Conservation (phyloP, 2,329 filamentous ascomycete genomes). For the Tolypocladium album region DNA sequence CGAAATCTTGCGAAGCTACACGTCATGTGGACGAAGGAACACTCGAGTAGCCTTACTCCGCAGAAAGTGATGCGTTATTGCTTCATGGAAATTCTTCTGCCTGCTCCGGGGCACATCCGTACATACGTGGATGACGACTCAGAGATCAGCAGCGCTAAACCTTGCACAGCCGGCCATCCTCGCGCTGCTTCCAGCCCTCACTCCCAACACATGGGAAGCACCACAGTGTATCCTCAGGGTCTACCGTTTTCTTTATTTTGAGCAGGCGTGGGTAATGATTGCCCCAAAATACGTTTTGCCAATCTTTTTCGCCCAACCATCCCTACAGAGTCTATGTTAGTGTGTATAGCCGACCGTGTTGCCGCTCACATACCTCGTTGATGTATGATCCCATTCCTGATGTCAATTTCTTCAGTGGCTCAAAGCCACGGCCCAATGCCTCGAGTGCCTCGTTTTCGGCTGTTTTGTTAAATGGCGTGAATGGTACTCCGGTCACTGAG, state of each 20-base stretch:
- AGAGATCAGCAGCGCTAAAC: background rate
- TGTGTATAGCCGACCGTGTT: background rate
- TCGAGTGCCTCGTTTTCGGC: conserved; percentile 14
- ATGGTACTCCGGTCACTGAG: conserved; percentile 15
- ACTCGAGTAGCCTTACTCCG: too few species aligned
- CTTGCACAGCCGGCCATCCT: conserved; percentile 14
- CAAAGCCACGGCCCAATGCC: conserved; percentile 13
- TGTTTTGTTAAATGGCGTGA: conserved; percentile 20
- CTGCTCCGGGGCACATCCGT: too few species aligned
- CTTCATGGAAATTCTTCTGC: too few species aligned
- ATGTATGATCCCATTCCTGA: conserved; percentile 32
- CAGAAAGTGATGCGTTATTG: too few species aligned
- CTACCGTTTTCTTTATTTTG: conserved; percentile 32
- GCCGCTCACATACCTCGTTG: conserved; percentile 26
- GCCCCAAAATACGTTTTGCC: conserved; percentile 31
- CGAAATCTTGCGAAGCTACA: too few species aligned
- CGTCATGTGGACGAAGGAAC: too few species aligned
- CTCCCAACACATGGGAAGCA: conserved; percentile 36
- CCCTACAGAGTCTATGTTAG: conserved; percentile 12
- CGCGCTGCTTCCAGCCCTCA: conserved; percentile 23
- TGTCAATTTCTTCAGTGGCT: conserved; percentile 26
- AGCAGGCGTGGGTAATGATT: conserved; percentile 32
- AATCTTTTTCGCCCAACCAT: conserved; percentile 23
- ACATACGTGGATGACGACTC: background rate
- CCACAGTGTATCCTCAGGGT: conserved; percentile 37